Conservation (phyloP, 805 yeast genomes). For the Kluyveromyces aestuarii region DNA sequence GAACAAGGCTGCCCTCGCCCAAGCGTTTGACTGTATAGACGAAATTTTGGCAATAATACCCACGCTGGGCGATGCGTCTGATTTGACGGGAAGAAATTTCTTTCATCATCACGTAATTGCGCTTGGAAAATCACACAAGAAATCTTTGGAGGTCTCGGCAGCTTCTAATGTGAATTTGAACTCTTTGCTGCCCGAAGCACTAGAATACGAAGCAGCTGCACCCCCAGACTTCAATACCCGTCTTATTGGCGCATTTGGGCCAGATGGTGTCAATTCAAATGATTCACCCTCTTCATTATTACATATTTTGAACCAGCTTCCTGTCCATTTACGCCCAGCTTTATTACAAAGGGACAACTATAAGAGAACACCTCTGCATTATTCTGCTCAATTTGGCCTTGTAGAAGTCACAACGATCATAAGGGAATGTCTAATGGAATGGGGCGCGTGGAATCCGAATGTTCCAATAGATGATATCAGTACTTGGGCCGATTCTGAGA, state of each 20-base stretch:
- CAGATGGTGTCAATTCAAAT: conserved; percentile 53
- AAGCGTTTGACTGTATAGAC: conserved; percentile 50
- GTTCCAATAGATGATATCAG: conserved; percentile 46
- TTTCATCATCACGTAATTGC: conserved; percentile 77
- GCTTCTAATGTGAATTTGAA: conserved; percentile 2
- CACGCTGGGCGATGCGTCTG: conserved; percentile 52
- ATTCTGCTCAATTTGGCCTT: conserved; percentile 81
- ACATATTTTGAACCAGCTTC: conserved; percentile 49
- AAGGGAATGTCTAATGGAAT: conserved; percentile 43
- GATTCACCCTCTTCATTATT: conserved; percentile 50
- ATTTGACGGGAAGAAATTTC: conserved; percentile 74
- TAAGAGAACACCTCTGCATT: conserved; percentile 79
- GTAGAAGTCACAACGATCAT: conserved; percentile 51
- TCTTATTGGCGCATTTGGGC: conserved; percentile 45
- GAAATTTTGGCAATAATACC: conserved; percentile 42
- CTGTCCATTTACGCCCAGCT: conserved; percentile 42
- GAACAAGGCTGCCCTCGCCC: conserved; percentile 52
- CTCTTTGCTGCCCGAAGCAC: conserved; percentile 5
- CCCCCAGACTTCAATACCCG: conserved; percentile 42
- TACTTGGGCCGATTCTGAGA: conserved; percentile 66
- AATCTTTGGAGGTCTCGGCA: conserved; percentile 3
- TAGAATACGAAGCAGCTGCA: conserved; percentile 35
- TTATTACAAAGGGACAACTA: conserved; percentile 66
- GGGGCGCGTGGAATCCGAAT: conserved; percentile 47
- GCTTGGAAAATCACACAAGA: conserved; percentile 54